These are phyloP conservation scores for Dioscorea alata DNA, from an alignment of 106 monocot genomes.

Conservation along the genomic window DNA sequence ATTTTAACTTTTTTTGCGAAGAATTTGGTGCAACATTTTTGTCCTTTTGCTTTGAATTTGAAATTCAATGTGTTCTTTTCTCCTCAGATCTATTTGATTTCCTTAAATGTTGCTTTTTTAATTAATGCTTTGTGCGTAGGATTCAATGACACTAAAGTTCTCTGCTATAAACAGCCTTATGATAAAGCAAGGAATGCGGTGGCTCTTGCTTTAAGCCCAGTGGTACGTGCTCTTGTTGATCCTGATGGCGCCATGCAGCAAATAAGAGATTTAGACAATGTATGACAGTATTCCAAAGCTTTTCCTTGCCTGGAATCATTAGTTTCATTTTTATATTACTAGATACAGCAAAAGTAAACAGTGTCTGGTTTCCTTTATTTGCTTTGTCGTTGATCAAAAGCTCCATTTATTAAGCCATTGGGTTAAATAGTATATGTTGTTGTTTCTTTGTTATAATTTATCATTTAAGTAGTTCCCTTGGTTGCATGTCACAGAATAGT, in stretches of 20 bases:
- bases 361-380: conserved; percentile 1
- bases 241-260: conserved; percentile 86
- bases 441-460: no score
- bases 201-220: conserved; percentile 94
- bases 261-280: conserved; percentile 80
- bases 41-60: no score
- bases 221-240: conserved; percentile 86
- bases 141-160: not conserved
- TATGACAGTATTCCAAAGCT: conserved; percentile 18
- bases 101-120: not conserved
- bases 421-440: no score
- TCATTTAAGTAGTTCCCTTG: no score
- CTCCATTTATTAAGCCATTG: no score
- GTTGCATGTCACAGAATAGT: no score
- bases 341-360: not conserved
- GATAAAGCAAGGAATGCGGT: conserved; percentile 98
- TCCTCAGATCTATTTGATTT: not conserved
- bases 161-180: conserved; percentile 51
- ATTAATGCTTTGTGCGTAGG: not conserved
- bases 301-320: not conserved
- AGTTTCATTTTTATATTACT: not conserved
- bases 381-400: not conserved
- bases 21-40: no score
- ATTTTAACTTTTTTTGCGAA: no score
- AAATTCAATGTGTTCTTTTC: not conserved